These are phyloP conservation scores for Beauveria caledonica DNA, from an alignment of 2,329 filamentous ascomycete genomes.

Conservation along the genomic window DNA sequence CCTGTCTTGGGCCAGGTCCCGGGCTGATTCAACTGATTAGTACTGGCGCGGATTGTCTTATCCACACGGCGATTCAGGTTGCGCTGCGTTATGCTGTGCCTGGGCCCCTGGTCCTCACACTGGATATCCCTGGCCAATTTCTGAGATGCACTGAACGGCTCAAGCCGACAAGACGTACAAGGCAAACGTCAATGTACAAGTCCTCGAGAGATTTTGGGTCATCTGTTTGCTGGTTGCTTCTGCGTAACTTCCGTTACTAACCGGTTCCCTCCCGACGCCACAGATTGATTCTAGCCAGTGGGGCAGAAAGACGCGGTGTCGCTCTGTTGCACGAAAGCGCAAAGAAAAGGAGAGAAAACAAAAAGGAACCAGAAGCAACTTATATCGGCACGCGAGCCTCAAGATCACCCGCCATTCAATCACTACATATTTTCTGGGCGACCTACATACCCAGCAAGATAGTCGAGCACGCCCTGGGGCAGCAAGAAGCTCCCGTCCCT, in stretches of 20 bases:
- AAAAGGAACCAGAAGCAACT: background rate
- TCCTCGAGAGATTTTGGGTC: background rate
- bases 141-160: background rate
- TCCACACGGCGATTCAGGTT: slow-evolving; percentile 9
- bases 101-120: background rate
- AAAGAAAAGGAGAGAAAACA: background rate
- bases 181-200: background rate
- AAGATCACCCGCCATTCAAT: background rate
- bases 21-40: background rate
- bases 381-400: background rate
- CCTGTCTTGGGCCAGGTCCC: background rate
- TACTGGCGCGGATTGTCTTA: background rate
- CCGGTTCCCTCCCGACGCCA: background rate
- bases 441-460: too few species aligned
- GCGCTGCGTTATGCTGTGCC: background rate
- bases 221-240: background rate
- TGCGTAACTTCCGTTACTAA: background rate
- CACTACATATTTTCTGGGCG: too few species aligned
- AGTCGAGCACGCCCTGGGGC: background rate
- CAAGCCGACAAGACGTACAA: background rate
- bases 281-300: slow-evolving; percentile 1
- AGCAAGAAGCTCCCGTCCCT: background rate
- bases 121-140: background rate
- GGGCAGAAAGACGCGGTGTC: background rate
- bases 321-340: background rate